phyloP scores from a whole-genome alignment of 2,329 filamentous ascomycete genomes.

The Epicoccum sorghinum region DNA sequence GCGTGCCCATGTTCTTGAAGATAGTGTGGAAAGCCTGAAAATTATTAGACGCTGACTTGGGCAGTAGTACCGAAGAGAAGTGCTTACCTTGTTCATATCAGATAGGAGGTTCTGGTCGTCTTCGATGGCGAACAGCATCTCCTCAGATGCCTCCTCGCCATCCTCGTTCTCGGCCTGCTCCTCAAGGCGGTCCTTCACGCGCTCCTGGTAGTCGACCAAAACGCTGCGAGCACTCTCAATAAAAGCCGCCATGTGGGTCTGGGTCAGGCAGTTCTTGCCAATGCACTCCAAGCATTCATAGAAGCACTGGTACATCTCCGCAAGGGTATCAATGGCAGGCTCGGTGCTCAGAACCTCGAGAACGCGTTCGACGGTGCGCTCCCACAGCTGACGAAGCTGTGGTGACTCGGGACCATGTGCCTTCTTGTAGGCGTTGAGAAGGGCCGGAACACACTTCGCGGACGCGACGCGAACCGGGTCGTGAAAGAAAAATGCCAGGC shows the following conservation, averaged over 20 bases:
- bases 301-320: constrained; percentile 99
- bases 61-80: constrained; percentile 65
- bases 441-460: constrained; percentile 90
- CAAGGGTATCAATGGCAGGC: constrained; percentile 92
- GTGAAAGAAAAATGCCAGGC: constrained; percentile 98
- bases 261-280: constrained; percentile 79
- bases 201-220: constrained; percentile 89
- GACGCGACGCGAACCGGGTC: constrained; percentile 95
- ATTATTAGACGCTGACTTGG: constrained; percentile 97
- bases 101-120: constrained; percentile 96
- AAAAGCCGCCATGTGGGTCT: constrained; percentile 82
- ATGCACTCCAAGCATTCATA: constrained; percentile 97
- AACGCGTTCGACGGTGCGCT: constrained; percentile 83
- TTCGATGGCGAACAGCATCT: constrained; percentile 88
- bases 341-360: constrained; percentile 93
- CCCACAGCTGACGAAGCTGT: constrained; percentile 83
- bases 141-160: constrained; percentile 87
- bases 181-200: constrained; percentile 81
- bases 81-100: constrained; percentile 87
- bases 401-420: constrained; percentile 81
- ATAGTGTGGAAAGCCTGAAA: constrained; percentile 99
- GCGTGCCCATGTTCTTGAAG: constrained; percentile 91
- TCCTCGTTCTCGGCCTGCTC: constrained; percentile 85
- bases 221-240: constrained; percentile 85
- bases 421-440: constrained; percentile 93